A percentile compares a stretch with the other conserved stretches of the same genome.
Conservation (phyloP, 2,329 filamentous ascomycete species). For the Fusarium marasasianum region DNA sequence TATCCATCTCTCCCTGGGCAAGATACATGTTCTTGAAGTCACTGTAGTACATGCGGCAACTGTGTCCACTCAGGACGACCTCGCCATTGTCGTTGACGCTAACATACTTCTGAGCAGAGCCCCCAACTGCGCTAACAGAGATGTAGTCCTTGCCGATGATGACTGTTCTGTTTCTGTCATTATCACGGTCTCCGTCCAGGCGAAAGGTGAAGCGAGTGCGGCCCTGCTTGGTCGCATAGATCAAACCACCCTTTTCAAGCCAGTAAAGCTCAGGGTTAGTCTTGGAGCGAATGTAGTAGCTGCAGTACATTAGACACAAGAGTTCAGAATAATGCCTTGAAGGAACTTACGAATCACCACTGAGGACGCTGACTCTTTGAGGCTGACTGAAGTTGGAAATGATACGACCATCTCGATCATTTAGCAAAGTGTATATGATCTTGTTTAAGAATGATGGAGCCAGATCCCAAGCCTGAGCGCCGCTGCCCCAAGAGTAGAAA, state of each 20-base stretch:
- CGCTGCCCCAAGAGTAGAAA: background rate
- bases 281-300: slow-evolving; percentile 16
- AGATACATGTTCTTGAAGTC: slow-evolving; percentile 5
- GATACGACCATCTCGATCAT: background rate
- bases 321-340: background rate
- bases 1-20: background rate
- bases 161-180: background rate
- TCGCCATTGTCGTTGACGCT: background rate
- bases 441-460: background rate
- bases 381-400: background rate
- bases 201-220: slow-evolving; percentile 3
- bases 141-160: background rate
- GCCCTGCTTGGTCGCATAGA: background rate
- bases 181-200: background rate
- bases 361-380: background rate
- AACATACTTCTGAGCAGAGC: background rate
- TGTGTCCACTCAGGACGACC: background rate
- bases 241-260: background rate
- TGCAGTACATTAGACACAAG: background rate
- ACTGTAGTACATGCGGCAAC: background rate
- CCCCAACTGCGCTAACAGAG: background rate
- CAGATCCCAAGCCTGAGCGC: background rate
- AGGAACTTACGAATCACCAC: background rate
- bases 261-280: background rate
- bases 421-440: background rate